phyloP scores from a whole-genome alignment of 805 yeast genomes.

The Schwanniomyces vanrijiae region DNA sequence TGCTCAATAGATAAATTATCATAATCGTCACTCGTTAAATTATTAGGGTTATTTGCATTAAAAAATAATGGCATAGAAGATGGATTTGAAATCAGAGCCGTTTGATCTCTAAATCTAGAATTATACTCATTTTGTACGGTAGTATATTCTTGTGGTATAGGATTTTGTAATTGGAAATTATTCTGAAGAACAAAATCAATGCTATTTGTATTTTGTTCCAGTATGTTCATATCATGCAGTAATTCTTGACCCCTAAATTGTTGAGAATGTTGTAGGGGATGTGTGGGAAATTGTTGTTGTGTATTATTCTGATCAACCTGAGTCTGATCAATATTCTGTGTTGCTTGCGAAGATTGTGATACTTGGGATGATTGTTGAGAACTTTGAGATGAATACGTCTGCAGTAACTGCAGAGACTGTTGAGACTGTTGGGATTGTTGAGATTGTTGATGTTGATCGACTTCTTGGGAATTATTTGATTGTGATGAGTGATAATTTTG shows the following conservation, averaged over 20 bases:
- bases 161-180: not conserved
- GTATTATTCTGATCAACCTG: not conserved
- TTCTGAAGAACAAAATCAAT: not conserved
- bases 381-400: slow-evolving; percentile 6
- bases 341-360: not conserved
- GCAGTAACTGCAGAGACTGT: slow-evolving; percentile 13
- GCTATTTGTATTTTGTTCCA: not conserved
- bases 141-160: not conserved
- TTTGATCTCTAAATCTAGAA: not conserved
- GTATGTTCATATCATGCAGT: not conserved
- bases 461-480: slow-evolving; percentile 20
- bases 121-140: not conserved
- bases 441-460: slow-evolving; percentile 2
- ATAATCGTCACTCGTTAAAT: slow-evolving; percentile 38
- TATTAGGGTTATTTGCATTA: slow-evolving; percentile 19
- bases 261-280: not conserved
- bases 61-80: slow-evolving; percentile 16
- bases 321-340: not conserved
- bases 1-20: slow-evolving; percentile 37
- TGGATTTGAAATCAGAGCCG: not conserved
- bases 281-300: not conserved
- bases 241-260: not conserved
- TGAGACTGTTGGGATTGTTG: slow-evolving; percentile 3
- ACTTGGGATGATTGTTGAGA: not conserved
- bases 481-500: slow-evolving; percentile 6